Conservation (phyloP, 805 yeast species). For the Monosporozyma unispora region DNA sequence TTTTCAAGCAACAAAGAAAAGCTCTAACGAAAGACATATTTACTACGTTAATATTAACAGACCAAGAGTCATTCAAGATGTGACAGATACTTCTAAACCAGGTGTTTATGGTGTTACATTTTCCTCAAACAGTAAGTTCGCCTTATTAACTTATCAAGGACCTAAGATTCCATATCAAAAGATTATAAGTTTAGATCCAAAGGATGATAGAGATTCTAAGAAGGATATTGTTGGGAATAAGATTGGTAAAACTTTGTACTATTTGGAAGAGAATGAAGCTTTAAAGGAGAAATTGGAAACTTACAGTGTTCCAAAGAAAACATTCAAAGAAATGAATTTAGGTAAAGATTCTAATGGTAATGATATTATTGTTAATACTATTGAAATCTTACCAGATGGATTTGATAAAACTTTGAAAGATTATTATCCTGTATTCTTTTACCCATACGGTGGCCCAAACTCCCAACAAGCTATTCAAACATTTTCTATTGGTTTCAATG, state of each 20-base stretch:
- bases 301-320: slow-evolving; percentile 50
- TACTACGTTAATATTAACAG: slow-evolving; percentile 52
- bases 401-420: slow-evolving; percentile 44
- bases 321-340: slow-evolving; percentile 45
- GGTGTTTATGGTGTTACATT: slow-evolving; percentile 69
- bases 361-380: slow-evolving; percentile 47
- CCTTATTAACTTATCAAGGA: slow-evolving; percentile 63
- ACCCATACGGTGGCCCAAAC: slow-evolving; percentile 93
- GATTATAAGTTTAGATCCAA: slow-evolving; percentile 45
- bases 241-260: slow-evolving; percentile 24
- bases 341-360: slow-evolving; percentile 41
- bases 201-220: slow-evolving; percentile 10
- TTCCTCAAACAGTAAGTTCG: slow-evolving; percentile 69
- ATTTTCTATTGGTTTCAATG: slow-evolving; percentile 58
- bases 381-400: slow-evolving; percentile 68
- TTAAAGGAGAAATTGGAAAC: slow-evolving; percentile 32
- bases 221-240: slow-evolving; percentile 11
- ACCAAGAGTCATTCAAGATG: slow-evolving; percentile 31
- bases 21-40: slow-evolving; percentile 77
- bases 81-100: slow-evolving; percentile 45
- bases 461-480: slow-evolving; percentile 69
- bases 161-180: slow-evolving; percentile 76
- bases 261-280: slow-evolving; percentile 34
- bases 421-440: slow-evolving; percentile 80
- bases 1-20: slow-evolving; percentile 64